Base-by-base conservation (phyloP, 2,329 filamentous ascomycete genomes). In the Claviceps humidiphila region DNA sequence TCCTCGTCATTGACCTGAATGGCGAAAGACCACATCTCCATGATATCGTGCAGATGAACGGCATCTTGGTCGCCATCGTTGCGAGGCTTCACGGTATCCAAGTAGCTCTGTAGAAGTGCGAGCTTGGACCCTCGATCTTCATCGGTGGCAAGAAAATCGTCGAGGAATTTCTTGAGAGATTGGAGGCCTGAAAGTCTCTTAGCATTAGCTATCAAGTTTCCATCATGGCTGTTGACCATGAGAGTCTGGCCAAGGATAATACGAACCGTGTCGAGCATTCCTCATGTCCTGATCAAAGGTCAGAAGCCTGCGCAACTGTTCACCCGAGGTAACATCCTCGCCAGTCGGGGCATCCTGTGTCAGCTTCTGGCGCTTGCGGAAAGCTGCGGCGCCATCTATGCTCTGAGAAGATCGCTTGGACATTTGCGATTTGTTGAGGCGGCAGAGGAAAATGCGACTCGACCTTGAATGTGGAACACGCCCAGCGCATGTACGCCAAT, bases 21-120 rank as follows among this genome's bases (percentile, higher is more conserved):
- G 4, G 87, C 89, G 70, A 87, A 89, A 47, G 81, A 82, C 91
- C 91, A 97, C 54, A 83, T 89, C 60, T 94, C 86, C 69, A 94
- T 86, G 41, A 97, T 71, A 60, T 95, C 88, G 2, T 77, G 71
- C 34, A 97, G 77, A 59, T 84, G 88, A 24, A 83, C 73, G 6
- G 78, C 74, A 52, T 73, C 70, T 52, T 72, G 66, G 46, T 65
- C 63, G 51, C 65, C 62, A 50, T 65, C 63, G 50, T 72, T 68
- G 58, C 67, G 66, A 1, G 78, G 75, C 58, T 73, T 75, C 51
- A 75, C 69, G 7, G 72, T 68, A 46, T 81, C 73, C 48, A 93
- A 77, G 63, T 85, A 93, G 58, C 87, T 80, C 57, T 75, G 75
- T 37, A 91, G 70, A 50, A 91, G 83, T 63, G 69, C 69, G 64